A percentile compares a stretch with the other conserved stretches of the same genome.
phyloP scores from a whole-genome alignment of 2,329 filamentous ascomycete species.

The Ophiostoma sp. region DNA sequence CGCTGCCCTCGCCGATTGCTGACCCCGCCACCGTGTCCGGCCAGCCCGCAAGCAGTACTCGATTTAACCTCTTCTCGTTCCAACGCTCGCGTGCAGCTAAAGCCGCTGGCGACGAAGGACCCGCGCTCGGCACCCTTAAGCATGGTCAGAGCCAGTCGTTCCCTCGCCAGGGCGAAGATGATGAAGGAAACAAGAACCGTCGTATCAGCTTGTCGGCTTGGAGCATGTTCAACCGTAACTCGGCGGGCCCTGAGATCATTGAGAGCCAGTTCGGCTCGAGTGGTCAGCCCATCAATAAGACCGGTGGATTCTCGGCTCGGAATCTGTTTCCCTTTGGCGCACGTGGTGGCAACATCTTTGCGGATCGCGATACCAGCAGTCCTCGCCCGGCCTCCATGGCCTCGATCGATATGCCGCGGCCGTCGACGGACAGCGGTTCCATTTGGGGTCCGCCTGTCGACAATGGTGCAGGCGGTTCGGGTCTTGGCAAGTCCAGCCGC shows the following conservation, averaged over 20 bases:
- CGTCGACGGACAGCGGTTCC: conserved; percentile 75
- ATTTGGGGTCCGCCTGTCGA: conserved; percentile 66
- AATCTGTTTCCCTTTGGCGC: conserved; percentile 52
- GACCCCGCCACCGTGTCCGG: conserved; percentile 25
- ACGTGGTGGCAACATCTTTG: conserved; percentile 49
- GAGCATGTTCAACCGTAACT: conserved; percentile 58
- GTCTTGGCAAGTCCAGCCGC: conserved; percentile 53
- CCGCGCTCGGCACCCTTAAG: conserved; percentile 68
- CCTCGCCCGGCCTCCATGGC: conserved; percentile 69
- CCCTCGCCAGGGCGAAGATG: conserved; percentile 61
- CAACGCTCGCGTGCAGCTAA: conserved; percentile 65
- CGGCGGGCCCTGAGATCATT: conserved; percentile 47
- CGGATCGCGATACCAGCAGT: conserved; percentile 58
- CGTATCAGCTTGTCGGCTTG: conserved; percentile 61
- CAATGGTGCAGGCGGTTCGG: conserved; percentile 35
- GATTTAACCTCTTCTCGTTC: conserved; percentile 56
- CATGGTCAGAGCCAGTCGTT: conserved; percentile 75
- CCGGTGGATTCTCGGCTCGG: conserved; percentile 42
- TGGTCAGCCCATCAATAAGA: conserved; percentile 35
- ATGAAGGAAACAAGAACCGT: conserved; percentile 54
- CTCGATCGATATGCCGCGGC: conserved; percentile 70
- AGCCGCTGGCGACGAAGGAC: conserved; percentile 58
- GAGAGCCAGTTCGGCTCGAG: conserved; percentile 36
- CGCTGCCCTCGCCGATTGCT: conserved; percentile 45
- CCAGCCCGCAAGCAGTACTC: conserved; percentile 41